Base-by-base conservation (phyloP, 31 red algal species). In the Bonnemaisonia californica region DNA sequence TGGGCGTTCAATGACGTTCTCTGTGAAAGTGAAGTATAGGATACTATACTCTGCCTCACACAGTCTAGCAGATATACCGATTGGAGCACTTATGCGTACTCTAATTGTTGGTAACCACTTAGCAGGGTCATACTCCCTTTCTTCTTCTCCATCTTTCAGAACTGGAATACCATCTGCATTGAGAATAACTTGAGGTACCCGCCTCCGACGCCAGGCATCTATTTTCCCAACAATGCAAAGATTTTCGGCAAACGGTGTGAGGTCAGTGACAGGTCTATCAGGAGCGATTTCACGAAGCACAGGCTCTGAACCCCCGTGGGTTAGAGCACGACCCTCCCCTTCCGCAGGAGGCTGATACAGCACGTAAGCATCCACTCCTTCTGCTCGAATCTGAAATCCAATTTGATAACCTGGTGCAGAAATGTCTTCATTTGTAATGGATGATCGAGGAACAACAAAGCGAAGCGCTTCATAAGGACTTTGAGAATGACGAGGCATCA, bases 1-100 rank as follows among this genome's bases (percentile, higher is more conserved):
- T 22, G 85, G 80, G 2, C 85, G 66, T 73, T 97, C 89, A 62
- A 93, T 93, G 0, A 93, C 59, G 54, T 97, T 97, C 60, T 97
- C 94, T 33, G 94, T 96, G 38, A 96, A 89, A 1, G 89, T 91
- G 89, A 96, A 96, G 58, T 97, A 97, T 56, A 97, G 71, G 19
- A 97, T 87, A 40, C 89, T 89, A 79, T 92, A 97, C 31, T 92
- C 90, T 35, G 89, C 94, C 69, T 97, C 94, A 72, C 88, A 91
- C 12, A 96, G 65, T 37, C 93, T 57, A 27, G 83, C 77, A 34
- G 58, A 45, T 24, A 96, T 81, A 13, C 93, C 88, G 54, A 62
- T 57, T 7, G 93, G 83, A 54, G 75, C 80, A 61, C 88, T 80
- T 18, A 91, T 57, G 1, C 93, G 87, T 13, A 91, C 83, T 61